A percentile compares a stretch with the other conserved stretches of the same genome.
These are phyloP conservation scores for Boletus pseudopeckii DNA, from an alignment of 768 basidiomycete genomes.

Conservation along the genomic window DNA sequence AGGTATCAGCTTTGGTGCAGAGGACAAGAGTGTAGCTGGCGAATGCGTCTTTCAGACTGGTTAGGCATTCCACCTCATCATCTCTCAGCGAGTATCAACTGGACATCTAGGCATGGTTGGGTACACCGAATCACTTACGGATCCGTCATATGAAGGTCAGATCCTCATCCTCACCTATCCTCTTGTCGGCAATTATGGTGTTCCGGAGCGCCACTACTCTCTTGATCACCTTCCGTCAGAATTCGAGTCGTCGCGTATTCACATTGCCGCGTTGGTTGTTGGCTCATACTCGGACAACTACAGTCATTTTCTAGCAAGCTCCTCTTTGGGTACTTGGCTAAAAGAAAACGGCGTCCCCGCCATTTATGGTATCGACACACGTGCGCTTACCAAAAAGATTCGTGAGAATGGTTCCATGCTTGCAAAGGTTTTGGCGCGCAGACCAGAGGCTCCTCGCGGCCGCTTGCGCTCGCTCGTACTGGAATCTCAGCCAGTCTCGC, in stretches of 20 bases:
- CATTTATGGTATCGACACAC: slow-evolving; percentile 93
- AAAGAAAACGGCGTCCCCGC: slow-evolving; percentile 94
- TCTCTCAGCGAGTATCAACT: slow-evolving; percentile 14
- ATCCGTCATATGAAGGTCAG: slow-evolving; percentile 97
- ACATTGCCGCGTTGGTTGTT: slow-evolving; percentile 86
- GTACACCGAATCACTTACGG: slow-evolving; percentile 96
- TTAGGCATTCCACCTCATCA: slow-evolving; percentile 37
- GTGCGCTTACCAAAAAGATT: slow-evolving; percentile 94
- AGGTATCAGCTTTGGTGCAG: slow-evolving; percentile 92
- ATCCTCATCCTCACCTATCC: slow-evolving; percentile 98
- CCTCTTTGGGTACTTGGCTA: slow-evolving; percentile 87
- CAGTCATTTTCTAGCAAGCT: slow-evolving; percentile 89
- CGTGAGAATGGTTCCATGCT: slow-evolving; percentile 93
- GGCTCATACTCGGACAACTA: slow-evolving; percentile 93
- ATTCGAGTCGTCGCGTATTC: slow-evolving; percentile 95
- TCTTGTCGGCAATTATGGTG: slow-evolving; percentile 95
- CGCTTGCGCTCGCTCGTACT: slow-evolving; percentile 34
- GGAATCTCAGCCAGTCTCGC: slow-evolving; percentile 41
- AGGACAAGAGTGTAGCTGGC: slow-evolving; percentile 86
- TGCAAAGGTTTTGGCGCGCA: slow-evolving; percentile 74
- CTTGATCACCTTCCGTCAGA: slow-evolving; percentile 61
- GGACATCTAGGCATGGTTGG: slow-evolving; percentile 87
- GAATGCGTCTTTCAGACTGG: slow-evolving; percentile 99
- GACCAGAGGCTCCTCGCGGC: slow-evolving; percentile 41
- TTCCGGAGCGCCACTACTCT: slow-evolving; percentile 61